phyloP scores from a whole-genome alignment of 1,284 basidiomycete species.

The Xerocomus amazonicus region DNA sequence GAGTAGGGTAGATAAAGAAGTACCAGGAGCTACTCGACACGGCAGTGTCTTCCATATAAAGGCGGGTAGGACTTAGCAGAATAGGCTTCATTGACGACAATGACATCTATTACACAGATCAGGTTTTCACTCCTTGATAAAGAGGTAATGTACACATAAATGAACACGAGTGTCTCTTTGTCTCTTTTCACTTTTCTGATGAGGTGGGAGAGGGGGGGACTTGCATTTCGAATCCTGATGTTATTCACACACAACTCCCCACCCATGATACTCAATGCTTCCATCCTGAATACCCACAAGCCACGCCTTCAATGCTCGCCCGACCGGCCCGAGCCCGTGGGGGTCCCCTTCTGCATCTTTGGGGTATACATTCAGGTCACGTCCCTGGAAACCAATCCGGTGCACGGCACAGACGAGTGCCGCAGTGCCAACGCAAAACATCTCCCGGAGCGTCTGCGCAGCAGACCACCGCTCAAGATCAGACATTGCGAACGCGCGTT shows the following conservation, averaged over 20 bases:
- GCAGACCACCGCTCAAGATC: slow-evolving; percentile 52
- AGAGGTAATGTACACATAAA: too few species aligned
- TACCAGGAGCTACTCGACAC: too few species aligned
- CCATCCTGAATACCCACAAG: slow-evolving; percentile 69
- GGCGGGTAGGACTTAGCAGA: too few species aligned
- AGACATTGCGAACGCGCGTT: slow-evolving; percentile 59
- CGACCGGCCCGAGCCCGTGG: slow-evolving; percentile 50
- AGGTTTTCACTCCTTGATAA: too few species aligned
- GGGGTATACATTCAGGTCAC: slow-evolving; percentile 36
- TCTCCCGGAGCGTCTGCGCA: slow-evolving; percentile 58
- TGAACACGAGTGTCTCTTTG: too few species aligned
- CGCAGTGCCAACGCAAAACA: slow-evolving; percentile 67
- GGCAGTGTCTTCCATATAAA: too few species aligned
- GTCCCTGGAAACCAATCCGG: slow-evolving; percentile 34
- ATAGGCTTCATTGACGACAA: too few species aligned
- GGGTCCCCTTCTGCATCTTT: slow-evolving; percentile 37
- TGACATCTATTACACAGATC: too few species aligned
- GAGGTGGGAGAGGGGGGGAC: too few species aligned
- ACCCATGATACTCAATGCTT: slow-evolving; percentile 47
- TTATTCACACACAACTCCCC: slow-evolving; percentile 40
- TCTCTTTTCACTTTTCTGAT: too few species aligned
- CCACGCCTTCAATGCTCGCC: slow-evolving; percentile 50
- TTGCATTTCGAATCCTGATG: too few species aligned
- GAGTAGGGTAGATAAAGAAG: too few species aligned
- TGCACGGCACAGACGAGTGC: slow-evolving; percentile 41